Base-by-base conservation (phyloP, 2,329 filamentous ascomycete genomes). In the Aspergillus pseudoviridinutans region DNA sequence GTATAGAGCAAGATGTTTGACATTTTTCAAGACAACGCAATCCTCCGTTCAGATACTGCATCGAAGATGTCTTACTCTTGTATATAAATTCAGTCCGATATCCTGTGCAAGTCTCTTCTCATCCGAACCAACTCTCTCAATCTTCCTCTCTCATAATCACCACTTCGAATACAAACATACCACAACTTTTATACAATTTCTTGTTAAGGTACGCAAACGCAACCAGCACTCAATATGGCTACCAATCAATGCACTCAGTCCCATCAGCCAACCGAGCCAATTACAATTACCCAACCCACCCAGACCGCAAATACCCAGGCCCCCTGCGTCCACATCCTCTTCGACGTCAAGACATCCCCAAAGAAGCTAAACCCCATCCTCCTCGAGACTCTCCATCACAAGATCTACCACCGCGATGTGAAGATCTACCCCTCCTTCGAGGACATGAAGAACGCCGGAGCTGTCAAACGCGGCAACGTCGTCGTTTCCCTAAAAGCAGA, bases 401-500 rank as follows among this genome's bases (percentile, higher is more conserved):
- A 8, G 6, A 1, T 38, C 32, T 1, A 38, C 32, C 32, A 17
- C 32, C 1, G 32, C 2, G 32, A 38, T 1, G 32, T 38, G 2
- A 38, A 38, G 14, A 1, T 38, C 6, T 38, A 38, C 32, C 14
- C 14, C 2, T 17, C 5, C 14, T 38, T 38, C 5, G 14, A 25
- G 7, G 27, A 3, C 27, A 27, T 27, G 27, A 27, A 27, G 27
- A 9, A 28, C 27, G 32, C 5, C 5, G 14, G 32, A 1, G 32
- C 32, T 14, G 14, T 38, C 32, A 38, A 7, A 14, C 32, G 14
- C 14, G 32, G 32, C 32, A 38, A 35, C 14, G 12, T 35, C 4
- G 5, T 35, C 32, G 2, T 35, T 6, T 2, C 14, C 5, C 1
- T 35, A 5, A 2, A 0, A 2, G 5, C 12, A 2, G 14, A 1